phyloP scores from a whole-genome alignment of 73 alveolate species.

The Uronychia binucleata region DNA sequence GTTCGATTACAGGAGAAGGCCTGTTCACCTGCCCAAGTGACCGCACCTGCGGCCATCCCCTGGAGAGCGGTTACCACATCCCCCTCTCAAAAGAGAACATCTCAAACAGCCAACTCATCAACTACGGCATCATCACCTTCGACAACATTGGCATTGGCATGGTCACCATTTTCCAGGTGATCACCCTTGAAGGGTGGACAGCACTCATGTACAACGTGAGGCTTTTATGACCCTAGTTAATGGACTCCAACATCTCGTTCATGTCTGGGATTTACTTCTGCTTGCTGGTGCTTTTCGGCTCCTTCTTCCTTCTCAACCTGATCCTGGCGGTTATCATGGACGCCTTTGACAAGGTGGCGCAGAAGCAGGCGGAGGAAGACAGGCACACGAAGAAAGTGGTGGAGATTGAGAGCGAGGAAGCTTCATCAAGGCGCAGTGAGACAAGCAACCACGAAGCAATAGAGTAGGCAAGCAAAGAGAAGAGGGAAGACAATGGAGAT shows the following conservation, averaged over 20 bases:
- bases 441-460: too few species aligned
- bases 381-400: too few species aligned
- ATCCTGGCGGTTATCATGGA: background rate
- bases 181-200: conserved; percentile 82
- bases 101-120: conserved; percentile 5
- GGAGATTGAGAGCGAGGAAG: background rate
- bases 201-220: conserved; percentile 34
- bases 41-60: conserved; percentile 25
- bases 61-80: conserved; percentile 11
- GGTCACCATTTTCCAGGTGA: conserved; percentile 68
- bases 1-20: conserved; percentile 22
- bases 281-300: background rate
- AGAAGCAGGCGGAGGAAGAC: background rate
- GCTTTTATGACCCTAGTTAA: background rate
- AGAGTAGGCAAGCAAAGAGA: too few species aligned
- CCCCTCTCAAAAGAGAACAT: conserved; percentile 5
- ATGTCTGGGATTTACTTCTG: background rate
- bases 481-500: too few species aligned
- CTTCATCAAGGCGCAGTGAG: too few species aligned
- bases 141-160: conserved; percentile 66
- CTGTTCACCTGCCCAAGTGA: conserved; percentile 14
- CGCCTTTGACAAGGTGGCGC: background rate
- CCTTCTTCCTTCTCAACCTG: background rate
- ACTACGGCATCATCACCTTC: conserved; percentile 67
- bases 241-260: background rate